Evolutionary conservation across 169 alveolate genomes (phyloP), one percentile per base, ranked within the genome.

Genomic region (Cryptosporidium felis): DNA sequence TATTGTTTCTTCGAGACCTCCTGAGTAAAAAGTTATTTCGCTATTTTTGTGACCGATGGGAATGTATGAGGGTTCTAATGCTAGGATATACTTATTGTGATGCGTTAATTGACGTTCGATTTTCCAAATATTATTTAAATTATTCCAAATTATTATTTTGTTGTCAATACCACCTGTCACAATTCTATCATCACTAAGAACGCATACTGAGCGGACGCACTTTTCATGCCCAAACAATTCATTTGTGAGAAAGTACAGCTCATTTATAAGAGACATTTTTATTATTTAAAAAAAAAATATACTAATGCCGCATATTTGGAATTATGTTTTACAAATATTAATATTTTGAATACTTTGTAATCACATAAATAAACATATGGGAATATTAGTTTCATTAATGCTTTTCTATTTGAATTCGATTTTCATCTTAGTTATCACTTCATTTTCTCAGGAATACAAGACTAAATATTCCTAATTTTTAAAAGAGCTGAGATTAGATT

Each of bases 141-240:
- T 21, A 3, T 56, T 74, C 85, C 85, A 74, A 53, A 74, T 74
- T 12, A 51, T 51, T 38, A 74, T 36, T 53, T 53, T 30, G 41
- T 74, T 74, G 14, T 74, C 85, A 10, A 53, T 18, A 18, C 85
- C 85, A 9, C 85, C 85, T 0, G 85, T 74, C 30, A 53, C 85
- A 36, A 74, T 53, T 32, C 74, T 16, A 74, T 49, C 38, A 34
- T 74, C 85, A 9, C 40, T 53, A 10, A 74, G 67, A 18, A 74
- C 56, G 23, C 85, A 74, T 10, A 74, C 42, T 38, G 74, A 74
- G 23, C 85, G 58, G 41, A 53, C 56, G 34, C 74, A 74, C 30
- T 49, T 49, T 53, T 49, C 44, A 36, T 74, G 85, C 3, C 85
- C 85, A n/a, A 3, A n/a, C 21, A 74, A 58, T 40, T 74, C 85